Conservation (phyloP, 2,329 filamentous ascomycete species). For the Ascochyta lentis region DNA sequence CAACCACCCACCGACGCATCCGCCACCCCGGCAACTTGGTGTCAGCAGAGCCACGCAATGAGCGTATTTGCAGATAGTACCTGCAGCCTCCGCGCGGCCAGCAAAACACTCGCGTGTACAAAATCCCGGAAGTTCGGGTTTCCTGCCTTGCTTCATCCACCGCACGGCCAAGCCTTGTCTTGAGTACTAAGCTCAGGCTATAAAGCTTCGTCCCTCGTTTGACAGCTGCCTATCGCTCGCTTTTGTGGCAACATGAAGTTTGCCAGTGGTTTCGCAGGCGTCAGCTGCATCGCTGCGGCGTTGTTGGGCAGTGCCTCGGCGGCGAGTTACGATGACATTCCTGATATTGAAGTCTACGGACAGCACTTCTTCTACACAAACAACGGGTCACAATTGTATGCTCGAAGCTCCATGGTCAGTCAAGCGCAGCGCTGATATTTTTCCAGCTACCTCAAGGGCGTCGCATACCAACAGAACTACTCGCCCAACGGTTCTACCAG, state of each 20-base stretch:
- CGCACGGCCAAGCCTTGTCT: conserved; percentile 12
- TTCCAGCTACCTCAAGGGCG: conserved; percentile 79
- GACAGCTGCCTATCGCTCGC: conserved; percentile 5
- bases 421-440: neutral
- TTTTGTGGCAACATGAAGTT: conserved; percentile 18
- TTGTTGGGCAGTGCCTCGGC: conserved; percentile 25
- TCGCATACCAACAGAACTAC: conserved; percentile 82
- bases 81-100: conserved; percentile 20
- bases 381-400: conserved; percentile 72
- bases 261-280: conserved; percentile 1
- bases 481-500: conserved; percentile 32
- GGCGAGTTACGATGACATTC: conserved; percentile 43
- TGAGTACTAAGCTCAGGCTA: conserved; percentile 13
- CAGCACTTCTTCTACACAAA: conserved; percentile 90
- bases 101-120: conserved; percentile 11
- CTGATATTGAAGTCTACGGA: conserved; percentile 59
- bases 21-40: conserved; percentile 17
- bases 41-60: conserved; percentile 21
- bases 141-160: conserved; percentile 11
- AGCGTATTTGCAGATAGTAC: conserved; percentile 13
- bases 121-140: conserved; percentile 13
- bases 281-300: conserved; percentile 19
- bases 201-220: conserved; percentile 20
- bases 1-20: conserved; percentile 8
- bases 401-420: neutral